A percentile compares a stretch with the other conserved stretches of the same genome.
phyloP scores from a whole-genome alignment of 2,329 filamentous ascomycete species.

The Tolypocladium capitatum region DNA sequence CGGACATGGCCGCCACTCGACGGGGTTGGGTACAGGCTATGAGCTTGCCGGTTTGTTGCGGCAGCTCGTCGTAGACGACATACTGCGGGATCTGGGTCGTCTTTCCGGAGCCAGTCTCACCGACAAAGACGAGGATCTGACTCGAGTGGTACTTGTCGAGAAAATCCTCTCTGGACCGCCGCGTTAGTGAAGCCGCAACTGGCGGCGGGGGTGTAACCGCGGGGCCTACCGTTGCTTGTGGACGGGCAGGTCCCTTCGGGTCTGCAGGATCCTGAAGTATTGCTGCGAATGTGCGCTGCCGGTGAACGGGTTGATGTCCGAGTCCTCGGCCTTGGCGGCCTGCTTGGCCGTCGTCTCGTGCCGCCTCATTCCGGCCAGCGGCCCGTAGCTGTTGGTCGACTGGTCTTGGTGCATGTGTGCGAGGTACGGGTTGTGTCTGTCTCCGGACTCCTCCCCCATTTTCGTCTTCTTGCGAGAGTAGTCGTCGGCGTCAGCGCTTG shows the following conservation, averaged over 20 bases:
- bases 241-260: slow-evolving; percentile 74
- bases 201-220: neutral
- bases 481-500: slow-evolving; percentile 29
- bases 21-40: slow-evolving; percentile 95
- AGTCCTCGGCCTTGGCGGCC: slow-evolving; percentile 64
- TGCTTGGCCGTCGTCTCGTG: slow-evolving; percentile 69
- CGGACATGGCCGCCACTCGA: slow-evolving; percentile 96
- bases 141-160: slow-evolving; percentile 82
- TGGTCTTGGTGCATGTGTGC: slow-evolving; percentile 66
- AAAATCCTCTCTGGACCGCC: slow-evolving; percentile 61
- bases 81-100: slow-evolving; percentile 99
- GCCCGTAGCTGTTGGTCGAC: slow-evolving; percentile 25
- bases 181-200: neutral
- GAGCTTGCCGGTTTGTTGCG: slow-evolving; percentile 73
- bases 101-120: slow-evolving; percentile 98
- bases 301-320: slow-evolving; percentile 76
- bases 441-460: slow-evolving; percentile 19
- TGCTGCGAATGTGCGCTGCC: slow-evolving; percentile 60
- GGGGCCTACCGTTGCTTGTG: slow-evolving; percentile 67
- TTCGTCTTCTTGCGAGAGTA: slow-evolving; percentile 29
- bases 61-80: slow-evolving; percentile 91
- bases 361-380: slow-evolving; percentile 54
- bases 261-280: slow-evolving; percentile 84
- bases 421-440: slow-evolving; percentile 68
- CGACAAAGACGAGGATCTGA: slow-evolving; percentile 96